A percentile compares a stretch with the other conserved stretches of the same genome.
phyloP scores from a whole-genome alignment of 2,329 filamentous ascomycete species.

The Talaromyces marneffei region DNA sequence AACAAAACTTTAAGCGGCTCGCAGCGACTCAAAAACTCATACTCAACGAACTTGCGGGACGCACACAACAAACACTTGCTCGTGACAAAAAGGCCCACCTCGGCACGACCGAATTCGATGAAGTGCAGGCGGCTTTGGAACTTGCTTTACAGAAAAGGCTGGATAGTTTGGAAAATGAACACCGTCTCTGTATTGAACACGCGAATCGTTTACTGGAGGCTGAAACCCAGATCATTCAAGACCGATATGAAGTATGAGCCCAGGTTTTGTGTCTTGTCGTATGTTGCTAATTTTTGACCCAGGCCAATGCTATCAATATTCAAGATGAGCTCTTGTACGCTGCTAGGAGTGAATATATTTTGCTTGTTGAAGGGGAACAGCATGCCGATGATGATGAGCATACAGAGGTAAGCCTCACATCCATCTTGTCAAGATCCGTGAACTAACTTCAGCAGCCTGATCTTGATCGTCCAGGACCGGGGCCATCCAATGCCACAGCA shows the following conservation, averaged over 20 bases:
- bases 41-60: slow-evolving; percentile 34
- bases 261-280: not conserved
- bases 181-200: slow-evolving; percentile 28
- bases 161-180: slow-evolving; percentile 28
- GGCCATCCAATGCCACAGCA: not conserved
- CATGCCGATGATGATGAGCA: slow-evolving; percentile 39
- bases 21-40: slow-evolving; percentile 38
- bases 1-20: slow-evolving; percentile 37
- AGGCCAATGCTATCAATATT: slow-evolving; percentile 26
- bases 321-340: slow-evolving; percentile 36
- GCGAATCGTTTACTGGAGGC: slow-evolving; percentile 26
- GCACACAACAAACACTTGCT: slow-evolving; percentile 34
- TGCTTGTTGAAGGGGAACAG: slow-evolving; percentile 34
- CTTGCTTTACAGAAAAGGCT: slow-evolving; percentile 24
- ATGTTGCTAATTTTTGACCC: not conserved
- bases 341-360: slow-evolving; percentile 37
- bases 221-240: slow-evolving; percentile 29
- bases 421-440: not conserved
- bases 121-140: slow-evolving; percentile 30
- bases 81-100: slow-evolving; percentile 39
- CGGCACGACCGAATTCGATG: slow-evolving; percentile 34
- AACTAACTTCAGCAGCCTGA: slow-evolving; percentile 11
- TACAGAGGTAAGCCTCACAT: slow-evolving; percentile 24
- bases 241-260: slow-evolving; percentile 27
- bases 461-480: not conserved